These are phyloP conservation scores for Vitis hybrid DNA, from an alignment of 177 flowering plant genomes.

Conservation along the genomic window DNA sequence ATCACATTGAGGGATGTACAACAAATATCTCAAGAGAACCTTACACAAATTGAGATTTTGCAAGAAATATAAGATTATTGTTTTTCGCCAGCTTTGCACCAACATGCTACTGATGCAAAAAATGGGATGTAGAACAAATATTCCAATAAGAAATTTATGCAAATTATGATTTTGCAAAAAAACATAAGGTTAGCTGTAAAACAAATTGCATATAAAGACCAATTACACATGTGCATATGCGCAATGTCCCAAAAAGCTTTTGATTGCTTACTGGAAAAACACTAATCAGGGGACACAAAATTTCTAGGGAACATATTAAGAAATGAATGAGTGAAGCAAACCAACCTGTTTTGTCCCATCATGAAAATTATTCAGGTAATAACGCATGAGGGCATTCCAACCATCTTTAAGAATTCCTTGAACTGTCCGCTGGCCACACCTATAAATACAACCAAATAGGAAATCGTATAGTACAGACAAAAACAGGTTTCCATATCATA, in stretches of 20 bases:
- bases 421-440: constrained; percentile 76
- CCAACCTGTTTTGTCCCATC: constrained; percentile 94
- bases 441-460: constrained; percentile 23
- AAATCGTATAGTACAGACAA: background rate
- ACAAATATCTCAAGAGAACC: background rate
- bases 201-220: background rate
- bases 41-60: too few relatives aligned
- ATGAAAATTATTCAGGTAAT: constrained; percentile 84
- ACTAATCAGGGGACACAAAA: background rate
- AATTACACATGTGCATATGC: background rate
- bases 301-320: too few relatives aligned
- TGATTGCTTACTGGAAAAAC: too few relatives aligned
- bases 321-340: background rate
- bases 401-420: constrained; percentile 84
- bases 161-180: too few relatives aligned
- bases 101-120: too few relatives aligned
- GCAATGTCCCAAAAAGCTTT: background rate
- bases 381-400: constrained; percentile 77
- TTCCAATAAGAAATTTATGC: too few relatives aligned
- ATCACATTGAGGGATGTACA: background rate
- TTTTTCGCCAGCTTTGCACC: too few relatives aligned
- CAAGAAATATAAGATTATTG: too few relatives aligned
- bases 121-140: background rate
- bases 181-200: too few relatives aligned
- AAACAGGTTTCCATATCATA: background rate